A percentile compares a stretch with the other conserved stretches of the same genome.
phyloP scores from a whole-genome alignment of 371 early-diverging fungal species.

The Blakeslea trispora region DNA sequence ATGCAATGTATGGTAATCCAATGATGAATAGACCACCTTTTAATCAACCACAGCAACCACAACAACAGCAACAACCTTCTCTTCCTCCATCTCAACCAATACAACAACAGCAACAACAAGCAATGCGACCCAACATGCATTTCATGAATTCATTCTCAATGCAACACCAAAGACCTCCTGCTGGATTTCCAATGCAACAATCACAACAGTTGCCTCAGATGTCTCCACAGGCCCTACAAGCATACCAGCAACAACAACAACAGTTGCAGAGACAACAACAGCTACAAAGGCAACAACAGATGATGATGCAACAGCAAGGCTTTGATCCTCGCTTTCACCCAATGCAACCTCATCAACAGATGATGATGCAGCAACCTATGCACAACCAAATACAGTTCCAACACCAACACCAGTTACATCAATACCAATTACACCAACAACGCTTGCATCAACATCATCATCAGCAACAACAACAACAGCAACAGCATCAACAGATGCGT shows the following conservation, averaged over 20 bases:
- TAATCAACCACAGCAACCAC: slow-evolving; percentile 7
- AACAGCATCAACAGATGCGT: slow-evolving; percentile 18
- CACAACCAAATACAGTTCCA: slow-evolving; percentile 22
- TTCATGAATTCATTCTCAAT: background rate
- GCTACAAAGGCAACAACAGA: slow-evolving; percentile 15
- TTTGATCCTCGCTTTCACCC: slow-evolving; percentile 7
- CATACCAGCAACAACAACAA: slow-evolving; percentile 26
- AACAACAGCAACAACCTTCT: slow-evolving; percentile 24
- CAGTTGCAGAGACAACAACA: slow-evolving; percentile 29
- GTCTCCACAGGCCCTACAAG: background rate
- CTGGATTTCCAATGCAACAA: slow-evolving; percentile 16
- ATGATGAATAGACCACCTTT: slow-evolving; percentile 9
- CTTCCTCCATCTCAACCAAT: too few relatives aligned
- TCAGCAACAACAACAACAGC: slow-evolving; percentile 41
- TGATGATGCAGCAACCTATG: background rate
- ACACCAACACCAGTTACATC: slow-evolving; percentile 24
- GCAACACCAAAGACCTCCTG: slow-evolving; percentile 15
- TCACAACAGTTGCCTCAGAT: slow-evolving; percentile 14
- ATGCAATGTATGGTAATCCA: slow-evolving; percentile 12
- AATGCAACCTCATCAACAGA: slow-evolving; percentile 15
- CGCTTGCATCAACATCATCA: slow-evolving; percentile 19
- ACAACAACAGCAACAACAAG: slow-evolving; percentile 17
- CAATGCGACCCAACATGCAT: slow-evolving; percentile 3
- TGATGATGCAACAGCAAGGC: slow-evolving; percentile 22
- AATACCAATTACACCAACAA: slow-evolving; percentile 15